Evolutionary conservation across 257 asterid species (phyloP).

Genomic region (Gentiana straminea): DNA sequence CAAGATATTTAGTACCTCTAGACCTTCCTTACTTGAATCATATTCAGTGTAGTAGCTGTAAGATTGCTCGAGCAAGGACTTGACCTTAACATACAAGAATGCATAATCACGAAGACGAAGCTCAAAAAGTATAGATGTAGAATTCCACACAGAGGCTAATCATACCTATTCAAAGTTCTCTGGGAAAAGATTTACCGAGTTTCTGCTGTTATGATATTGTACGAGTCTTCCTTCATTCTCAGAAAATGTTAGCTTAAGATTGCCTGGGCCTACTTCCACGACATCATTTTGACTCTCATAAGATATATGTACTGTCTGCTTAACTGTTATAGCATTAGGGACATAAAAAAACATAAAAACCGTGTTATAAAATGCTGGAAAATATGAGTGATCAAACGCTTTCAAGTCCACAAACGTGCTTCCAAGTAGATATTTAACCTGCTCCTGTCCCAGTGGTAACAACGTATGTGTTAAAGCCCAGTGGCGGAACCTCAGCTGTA

Average conservation of each 20-base stretch:
- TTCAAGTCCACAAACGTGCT: neutral
- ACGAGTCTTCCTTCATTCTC: constrained; percentile 55
- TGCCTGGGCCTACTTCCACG: constrained; percentile 64
- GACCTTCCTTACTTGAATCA: constrained; percentile 33
- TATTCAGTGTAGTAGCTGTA: constrained; percentile 66
- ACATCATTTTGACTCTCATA: constrained; percentile 31
- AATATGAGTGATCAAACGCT: neutral
- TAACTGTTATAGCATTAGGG: constrained; percentile 13
- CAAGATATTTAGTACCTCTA: constrained; percentile 32
- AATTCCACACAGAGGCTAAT: neutral
- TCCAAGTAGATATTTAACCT: constrained; percentile 30
- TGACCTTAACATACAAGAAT: constrained; percentile 33
- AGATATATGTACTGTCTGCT: constrained; percentile 18
- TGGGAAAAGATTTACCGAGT: constrained; percentile 25
- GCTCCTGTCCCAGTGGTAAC: constrained; percentile 32
- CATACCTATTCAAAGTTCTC: no score
- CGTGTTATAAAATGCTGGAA: constrained; percentile 1
- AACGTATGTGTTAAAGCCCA: constrained; percentile 73
- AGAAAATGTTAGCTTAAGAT: constrained; percentile 63
- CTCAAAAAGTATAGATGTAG: neutral
- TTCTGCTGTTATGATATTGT: constrained; percentile 48
- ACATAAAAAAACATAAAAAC: neutral
- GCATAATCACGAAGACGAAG: neutral
- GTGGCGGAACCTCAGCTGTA: constrained; percentile 60
- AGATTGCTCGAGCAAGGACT: constrained; percentile 60